phyloP scores from a whole-genome alignment of 495 filamentous ascomycete genomes.

The Penicillium parvum region DNA sequence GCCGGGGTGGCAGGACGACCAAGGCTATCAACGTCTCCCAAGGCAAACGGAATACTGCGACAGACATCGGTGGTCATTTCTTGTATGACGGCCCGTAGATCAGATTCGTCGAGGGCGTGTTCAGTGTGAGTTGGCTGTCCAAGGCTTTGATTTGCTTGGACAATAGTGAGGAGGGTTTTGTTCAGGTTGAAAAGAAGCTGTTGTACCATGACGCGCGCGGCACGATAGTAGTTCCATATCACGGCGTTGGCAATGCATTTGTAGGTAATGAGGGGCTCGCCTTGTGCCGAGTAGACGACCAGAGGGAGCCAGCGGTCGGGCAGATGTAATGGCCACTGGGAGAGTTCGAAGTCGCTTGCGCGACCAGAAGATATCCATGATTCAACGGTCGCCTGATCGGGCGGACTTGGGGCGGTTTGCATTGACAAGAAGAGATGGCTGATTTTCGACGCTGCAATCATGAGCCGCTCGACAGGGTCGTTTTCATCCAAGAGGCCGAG shows the following conservation, averaged over 20 bases:
- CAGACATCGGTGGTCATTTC: constrained; percentile 40
- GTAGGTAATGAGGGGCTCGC: constrained; percentile 36
- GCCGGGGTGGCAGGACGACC: constrained; percentile 23
- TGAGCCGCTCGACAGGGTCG: constrained; percentile 36
- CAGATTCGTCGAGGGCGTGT: constrained; percentile 8
- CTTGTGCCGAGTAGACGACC: constrained; percentile 29
- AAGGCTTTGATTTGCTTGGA: not conserved
- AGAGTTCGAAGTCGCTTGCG: constrained; percentile 30
- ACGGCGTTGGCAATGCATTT: constrained; percentile 24
- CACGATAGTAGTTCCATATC: constrained; percentile 42
- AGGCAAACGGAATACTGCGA: constrained; percentile 36
- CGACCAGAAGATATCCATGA: constrained; percentile 24
- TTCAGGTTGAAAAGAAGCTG: constrained; percentile 28
- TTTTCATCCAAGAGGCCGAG: constrained; percentile 24
- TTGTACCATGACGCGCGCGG: constrained; percentile 36
- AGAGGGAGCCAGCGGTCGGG: constrained; percentile 39
- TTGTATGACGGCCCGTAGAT: constrained; percentile 20
- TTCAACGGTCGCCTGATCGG: constrained; percentile 17
- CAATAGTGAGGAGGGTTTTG: constrained; percentile 16
- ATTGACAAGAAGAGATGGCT: constrained; percentile 28
- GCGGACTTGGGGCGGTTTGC: constrained; percentile 11
- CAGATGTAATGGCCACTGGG: constrained; percentile 32
- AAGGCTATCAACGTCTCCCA: constrained; percentile 36
- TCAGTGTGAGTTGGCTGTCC: not conserved
- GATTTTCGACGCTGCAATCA: constrained; percentile 31